Evolutionary conservation across 305 asterid genomes (phyloP), one percentile per base, ranked within the genome.

Genomic region (Fraxinus greggii): DNA sequence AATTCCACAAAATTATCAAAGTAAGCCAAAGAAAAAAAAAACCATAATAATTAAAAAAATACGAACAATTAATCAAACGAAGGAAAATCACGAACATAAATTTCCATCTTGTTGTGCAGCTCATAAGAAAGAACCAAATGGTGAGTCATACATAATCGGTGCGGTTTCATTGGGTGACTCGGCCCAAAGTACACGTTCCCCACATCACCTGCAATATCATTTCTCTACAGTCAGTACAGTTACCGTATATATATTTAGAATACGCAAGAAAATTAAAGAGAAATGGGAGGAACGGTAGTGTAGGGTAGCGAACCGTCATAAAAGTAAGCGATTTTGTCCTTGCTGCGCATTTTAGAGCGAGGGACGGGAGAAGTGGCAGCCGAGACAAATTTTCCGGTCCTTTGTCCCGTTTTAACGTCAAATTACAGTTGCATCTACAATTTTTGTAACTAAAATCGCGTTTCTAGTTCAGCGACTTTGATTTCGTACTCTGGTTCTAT

Each of bases 151-250:
- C 98, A 96, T 65, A 96, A 86, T 29, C 99, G 92, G 86, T 96
- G 99, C 48, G 99, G 99, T 80, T 96, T 94, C 99, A 94, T 96
- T 17, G 99, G 99, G 80, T 96, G 99, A 82, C 95, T 94, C 80
- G 98, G 96, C 80, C 99, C 99, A 76, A 96, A 96, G 82, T 94
- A 96, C 15, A 96, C 98, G 74, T 88, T 96, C 26, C 99, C 99
- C 33, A 93, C 99, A 83, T 96, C 99, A 87, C 99, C 99, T 96
- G 97, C 83, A 86, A 72, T 83, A 69, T 31, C 70, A 12, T 59
- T 13, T 81, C 80, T 80, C 78, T 19, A 59, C 65, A 75, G 81
- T 88, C 40, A 88, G 88, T 45, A 69, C 82, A 45, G 19, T 75
- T 65, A 33, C 74, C 7, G 5, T 5, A 38, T 10, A 6, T 51